These are phyloP conservation scores for Basipetospora chlamydospora DNA, from an alignment of 2,329 filamentous ascomycete genomes.

Conservation along the genomic window DNA sequence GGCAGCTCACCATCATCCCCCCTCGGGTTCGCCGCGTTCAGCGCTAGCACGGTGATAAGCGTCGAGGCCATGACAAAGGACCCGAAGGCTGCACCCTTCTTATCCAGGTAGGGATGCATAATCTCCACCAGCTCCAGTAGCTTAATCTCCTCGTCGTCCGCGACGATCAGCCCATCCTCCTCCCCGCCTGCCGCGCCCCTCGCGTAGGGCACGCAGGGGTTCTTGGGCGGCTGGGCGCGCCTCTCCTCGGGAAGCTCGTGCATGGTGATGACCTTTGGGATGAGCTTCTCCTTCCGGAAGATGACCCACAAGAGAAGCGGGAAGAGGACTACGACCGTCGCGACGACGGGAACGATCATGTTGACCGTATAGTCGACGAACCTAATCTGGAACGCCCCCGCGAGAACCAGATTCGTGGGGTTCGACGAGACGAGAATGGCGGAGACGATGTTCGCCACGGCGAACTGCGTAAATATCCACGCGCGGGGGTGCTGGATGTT, in stretches of 20 bases:
- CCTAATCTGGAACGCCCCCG: constrained; percentile 56
- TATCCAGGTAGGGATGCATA: constrained; percentile 62
- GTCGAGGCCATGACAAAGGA: constrained; percentile 52
- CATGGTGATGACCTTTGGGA: constrained; percentile 52
- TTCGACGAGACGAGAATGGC: constrained; percentile 67
- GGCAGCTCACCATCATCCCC: constrained; percentile 31
- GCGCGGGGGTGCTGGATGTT: constrained; percentile 58
- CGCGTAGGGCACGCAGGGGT: constrained; percentile 57
- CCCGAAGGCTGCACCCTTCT: constrained; percentile 48
- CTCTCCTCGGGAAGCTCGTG: constrained; percentile 48
- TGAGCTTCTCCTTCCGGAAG: constrained; percentile 48
- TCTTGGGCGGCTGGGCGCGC: constrained; percentile 42
- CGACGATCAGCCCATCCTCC: constrained; percentile 25
- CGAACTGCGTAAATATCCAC: constrained; percentile 61
- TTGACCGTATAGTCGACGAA: constrained; percentile 63
- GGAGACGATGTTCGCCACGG: constrained; percentile 58
- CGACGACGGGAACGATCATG: constrained; percentile 57
- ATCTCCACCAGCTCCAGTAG: constrained; percentile 54
- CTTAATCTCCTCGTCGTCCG: constrained; percentile 32
- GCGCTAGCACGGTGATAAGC: constrained; percentile 46
- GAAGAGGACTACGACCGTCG: constrained; percentile 52
- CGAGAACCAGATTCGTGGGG: constrained; percentile 61
- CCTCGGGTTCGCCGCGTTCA: constrained; percentile 50
- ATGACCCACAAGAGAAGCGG: constrained; percentile 57
- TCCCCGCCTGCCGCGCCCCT: constrained; percentile 39